Base-by-base conservation (phyloP, 805 yeast genomes). In the Myxozyma neglecta region DNA sequence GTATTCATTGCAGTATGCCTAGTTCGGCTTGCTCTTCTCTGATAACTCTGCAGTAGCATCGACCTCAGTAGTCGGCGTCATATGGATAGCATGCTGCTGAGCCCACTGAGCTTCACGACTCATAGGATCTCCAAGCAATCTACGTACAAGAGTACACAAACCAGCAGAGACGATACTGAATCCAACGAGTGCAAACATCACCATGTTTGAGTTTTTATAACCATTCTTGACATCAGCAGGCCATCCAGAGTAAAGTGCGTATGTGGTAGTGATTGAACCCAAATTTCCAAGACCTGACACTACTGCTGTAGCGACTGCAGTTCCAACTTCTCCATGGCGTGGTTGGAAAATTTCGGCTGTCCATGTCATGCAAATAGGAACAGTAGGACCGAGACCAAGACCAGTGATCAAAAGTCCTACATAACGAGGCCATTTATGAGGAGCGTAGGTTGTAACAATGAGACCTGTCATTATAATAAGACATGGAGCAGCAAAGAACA, bases 351-450 rank as follows among this genome's bases (percentile, higher is more conserved):
- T 59, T 43, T 70, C 71, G 8, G 70, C 71, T 16, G 71, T 67
- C 73, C 72, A 70, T 36, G 71, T 69, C 53, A 64, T 90, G 69
- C 86, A 81, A 43, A 88, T 89, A 34, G 97, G 96, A 13, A 89
- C 96, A 0, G 97, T 90, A 20, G 96, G 94, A 10, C 97, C 97
- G 53, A 90, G 79, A 0, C 97, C 97, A 68, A 86, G 88, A 0
- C 97, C 97, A 6, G 89, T 85, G 70, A 90, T 85, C 63, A 90
- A 78, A 56, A 90, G 78, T 0, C 97, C 97, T 7, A 84, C 96
- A 72, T 89, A 90, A 68, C 83, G 82, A 60, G 82, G 80, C 97
- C 97, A 90, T 34, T 84, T 75, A 3, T 85, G 86, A 10, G 78
- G 77, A 0, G 96, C 94, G 71, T 79, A 90, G 0, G 96, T 89